Conservation (phyloP, 345 rosid genomes). For the Boechera stricta region DNA sequence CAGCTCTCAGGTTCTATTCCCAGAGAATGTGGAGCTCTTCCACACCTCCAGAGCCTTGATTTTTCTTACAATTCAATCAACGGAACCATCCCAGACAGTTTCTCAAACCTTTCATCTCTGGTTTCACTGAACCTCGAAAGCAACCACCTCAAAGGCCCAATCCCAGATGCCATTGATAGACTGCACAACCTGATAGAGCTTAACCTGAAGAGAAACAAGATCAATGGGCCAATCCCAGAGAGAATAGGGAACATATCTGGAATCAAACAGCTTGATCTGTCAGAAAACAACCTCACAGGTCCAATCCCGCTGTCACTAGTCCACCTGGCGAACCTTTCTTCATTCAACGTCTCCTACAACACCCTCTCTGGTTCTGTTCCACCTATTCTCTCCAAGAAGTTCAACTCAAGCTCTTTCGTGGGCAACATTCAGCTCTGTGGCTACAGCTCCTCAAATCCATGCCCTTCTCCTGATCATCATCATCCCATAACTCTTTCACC, state of each 20-base stretch:
- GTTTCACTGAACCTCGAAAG: constrained; percentile 58
- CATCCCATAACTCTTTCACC: constrained; percentile 57
- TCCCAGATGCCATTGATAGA: constrained; percentile 59
- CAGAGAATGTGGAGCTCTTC: constrained; percentile 55
- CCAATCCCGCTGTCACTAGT: constrained; percentile 66
- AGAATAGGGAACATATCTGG: constrained; percentile 63
- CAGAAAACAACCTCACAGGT: constrained; percentile 74
- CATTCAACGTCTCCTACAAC: constrained; percentile 88
- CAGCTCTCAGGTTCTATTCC: constrained; percentile 64
- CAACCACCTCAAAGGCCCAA: constrained; percentile 54
- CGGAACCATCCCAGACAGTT: constrained; percentile 71
- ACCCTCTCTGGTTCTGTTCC: constrained; percentile 89
- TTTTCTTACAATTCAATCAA: constrained; percentile 72
- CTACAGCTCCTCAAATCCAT: constrained; percentile 61
- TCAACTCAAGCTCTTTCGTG: constrained; percentile 84
- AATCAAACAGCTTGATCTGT: constrained; percentile 62
- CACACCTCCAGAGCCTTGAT: constrained; percentile 62
- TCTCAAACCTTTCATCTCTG: constrained; percentile 64
- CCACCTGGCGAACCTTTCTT: constrained; percentile 61
- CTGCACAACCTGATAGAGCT: constrained; percentile 65
- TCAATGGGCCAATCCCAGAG: constrained; percentile 66
- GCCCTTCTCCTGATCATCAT: constrained; percentile 57
- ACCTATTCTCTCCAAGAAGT: constrained; percentile 59
- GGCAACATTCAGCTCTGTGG: constrained; percentile 96
- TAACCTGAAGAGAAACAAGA: constrained; percentile 63